Conservation (phyloP, 345 rosid species). For the Eucalyptus regnans region DNA sequence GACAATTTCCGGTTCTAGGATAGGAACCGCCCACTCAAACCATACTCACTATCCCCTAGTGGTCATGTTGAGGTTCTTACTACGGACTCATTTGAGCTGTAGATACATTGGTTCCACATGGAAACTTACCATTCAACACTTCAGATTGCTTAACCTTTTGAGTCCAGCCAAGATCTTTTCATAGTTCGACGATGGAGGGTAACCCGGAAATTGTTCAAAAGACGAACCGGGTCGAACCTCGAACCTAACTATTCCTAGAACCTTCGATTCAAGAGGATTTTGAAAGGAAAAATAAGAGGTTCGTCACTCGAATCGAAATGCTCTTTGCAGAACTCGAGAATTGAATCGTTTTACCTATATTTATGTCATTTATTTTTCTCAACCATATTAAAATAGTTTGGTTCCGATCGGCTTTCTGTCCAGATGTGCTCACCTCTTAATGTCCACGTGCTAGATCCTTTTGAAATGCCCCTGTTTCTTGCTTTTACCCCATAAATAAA, state of each 20-base stretch:
- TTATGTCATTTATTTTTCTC: neutral
- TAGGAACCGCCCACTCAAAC: no score
- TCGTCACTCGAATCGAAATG: neutral
- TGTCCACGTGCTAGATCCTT: neutral
- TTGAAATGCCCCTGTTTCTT: neutral
- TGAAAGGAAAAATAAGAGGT: neutral
- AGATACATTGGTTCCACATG: neutral
- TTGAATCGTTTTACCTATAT: neutral
- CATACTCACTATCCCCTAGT: neutral
- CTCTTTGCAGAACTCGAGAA: neutral
- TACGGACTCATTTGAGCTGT: neutral
- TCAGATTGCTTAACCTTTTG: neutral
- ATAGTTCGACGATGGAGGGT: neutral
- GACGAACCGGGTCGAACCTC: neutral
- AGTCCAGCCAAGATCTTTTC: neutral
- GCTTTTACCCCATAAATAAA: neutral
- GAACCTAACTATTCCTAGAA: neutral
- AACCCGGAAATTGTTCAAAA: neutral
- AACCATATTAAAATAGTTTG: neutral
- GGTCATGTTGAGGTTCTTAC: neutral
- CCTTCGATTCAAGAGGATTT: neutral
- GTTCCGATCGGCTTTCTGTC: neutral
- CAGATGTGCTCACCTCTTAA: neutral
- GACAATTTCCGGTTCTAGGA: accelerated
- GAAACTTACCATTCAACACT: neutral